Evolutionary conservation across 805 yeast genomes (phyloP).

Genomic region (Kodamaea laetipori): DNA sequence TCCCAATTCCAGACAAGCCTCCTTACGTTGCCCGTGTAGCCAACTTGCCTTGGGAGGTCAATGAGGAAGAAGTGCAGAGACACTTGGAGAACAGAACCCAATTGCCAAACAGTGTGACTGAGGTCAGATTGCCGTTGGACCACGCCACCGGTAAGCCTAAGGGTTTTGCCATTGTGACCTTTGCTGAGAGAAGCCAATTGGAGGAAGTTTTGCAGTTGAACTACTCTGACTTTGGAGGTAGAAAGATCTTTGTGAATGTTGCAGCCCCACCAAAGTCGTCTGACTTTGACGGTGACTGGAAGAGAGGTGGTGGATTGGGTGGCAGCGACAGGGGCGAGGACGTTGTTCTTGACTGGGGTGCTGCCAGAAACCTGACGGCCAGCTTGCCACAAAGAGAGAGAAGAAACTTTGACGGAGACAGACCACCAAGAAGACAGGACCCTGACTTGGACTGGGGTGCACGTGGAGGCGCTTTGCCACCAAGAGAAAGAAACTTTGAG

Average conservation of each 20-base stretch:
- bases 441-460: conserved; percentile 65
- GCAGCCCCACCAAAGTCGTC: conserved; percentile 58
- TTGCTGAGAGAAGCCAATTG: conserved; percentile 46
- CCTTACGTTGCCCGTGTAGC: conserved; percentile 90
- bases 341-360: conserved; percentile 51
- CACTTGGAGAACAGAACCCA: conserved; percentile 64
- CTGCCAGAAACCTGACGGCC: conserved; percentile 32
- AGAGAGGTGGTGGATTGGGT: conserved; percentile 15
- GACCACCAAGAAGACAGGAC: conserved; percentile 46
- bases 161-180: conserved; percentile 58
- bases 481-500: conserved; percentile 42
- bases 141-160: conserved; percentile 59
- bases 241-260: conserved; percentile 55
- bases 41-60: conserved; percentile 81
- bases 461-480: conserved; percentile 35
- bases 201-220: conserved; percentile 54
- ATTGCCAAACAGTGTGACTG: conserved; percentile 52
- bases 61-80: conserved; percentile 61
- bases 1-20: conserved; percentile 85
- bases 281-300: conserved; percentile 49
- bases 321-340: conserved; percentile 26
- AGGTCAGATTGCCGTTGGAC: conserved; percentile 75
- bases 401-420: conserved; percentile 20
- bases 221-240: conserved; percentile 47
- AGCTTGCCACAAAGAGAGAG: conserved; percentile 33